phyloP scores from a whole-genome alignment of 495 filamentous ascomycete genomes.

The Neurospora sp. region DNA sequence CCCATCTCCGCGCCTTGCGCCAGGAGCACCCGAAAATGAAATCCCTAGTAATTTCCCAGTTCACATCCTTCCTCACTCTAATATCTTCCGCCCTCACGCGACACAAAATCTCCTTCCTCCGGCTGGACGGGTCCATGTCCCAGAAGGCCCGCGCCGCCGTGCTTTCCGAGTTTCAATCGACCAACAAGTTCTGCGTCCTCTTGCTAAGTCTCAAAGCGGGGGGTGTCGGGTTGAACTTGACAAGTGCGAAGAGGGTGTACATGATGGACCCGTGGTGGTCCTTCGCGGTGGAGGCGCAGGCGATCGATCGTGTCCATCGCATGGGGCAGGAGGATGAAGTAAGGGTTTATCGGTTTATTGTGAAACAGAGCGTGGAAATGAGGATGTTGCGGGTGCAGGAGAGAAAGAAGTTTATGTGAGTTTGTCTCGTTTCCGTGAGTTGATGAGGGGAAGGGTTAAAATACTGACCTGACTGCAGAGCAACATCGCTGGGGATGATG shows the following conservation, averaged over 20 bases:
- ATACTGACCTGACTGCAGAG: constrained; percentile 43
- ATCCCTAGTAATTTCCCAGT: constrained; percentile 90
- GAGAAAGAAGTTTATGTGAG: constrained; percentile 88
- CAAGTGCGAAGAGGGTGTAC: constrained; percentile 75
- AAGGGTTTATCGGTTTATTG: constrained; percentile 74
- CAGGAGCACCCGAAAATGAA: constrained; percentile 56
- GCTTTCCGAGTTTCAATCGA: constrained; percentile 56
- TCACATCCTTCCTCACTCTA: constrained; percentile 90
- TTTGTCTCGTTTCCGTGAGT: constrained; percentile 7
- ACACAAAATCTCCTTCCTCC: constrained; percentile 65
- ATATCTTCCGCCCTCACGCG: constrained; percentile 66
- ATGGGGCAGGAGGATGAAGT: constrained; percentile 93
- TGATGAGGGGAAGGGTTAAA: background rate
- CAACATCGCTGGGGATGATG: constrained; percentile 87
- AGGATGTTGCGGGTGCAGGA: constrained; percentile 93
- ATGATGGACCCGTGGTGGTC: constrained; percentile 99
- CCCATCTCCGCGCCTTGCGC: constrained; percentile 58
- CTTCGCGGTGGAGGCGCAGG: constrained; percentile 91
- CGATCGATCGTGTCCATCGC: constrained; percentile 96
- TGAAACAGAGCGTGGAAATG: constrained; percentile 84
- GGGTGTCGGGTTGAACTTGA: constrained; percentile 89
- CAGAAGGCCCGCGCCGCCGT: constrained; percentile 75
- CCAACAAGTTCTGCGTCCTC: constrained; percentile 48
- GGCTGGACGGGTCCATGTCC: constrained; percentile 82
- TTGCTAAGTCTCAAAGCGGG: constrained; percentile 82